A percentile compares a stretch with the other conserved stretches of the same genome.
Conservation (phyloP, 2,329 filamentous ascomycete species). For the Stagonosporopsis tanaceti region DNA sequence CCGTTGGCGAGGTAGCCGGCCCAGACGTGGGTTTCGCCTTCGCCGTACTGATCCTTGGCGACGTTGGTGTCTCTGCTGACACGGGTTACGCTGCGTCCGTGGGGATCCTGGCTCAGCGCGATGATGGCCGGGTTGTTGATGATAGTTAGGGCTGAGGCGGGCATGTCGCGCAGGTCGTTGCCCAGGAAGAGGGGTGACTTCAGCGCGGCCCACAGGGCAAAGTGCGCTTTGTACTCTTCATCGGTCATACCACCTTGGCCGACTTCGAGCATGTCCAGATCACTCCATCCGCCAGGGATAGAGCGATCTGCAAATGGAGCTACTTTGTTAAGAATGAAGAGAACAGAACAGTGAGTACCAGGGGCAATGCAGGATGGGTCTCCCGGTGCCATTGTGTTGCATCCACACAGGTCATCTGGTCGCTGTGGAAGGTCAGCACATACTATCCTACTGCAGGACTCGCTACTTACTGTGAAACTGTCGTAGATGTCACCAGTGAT, state of each 20-base stretch:
- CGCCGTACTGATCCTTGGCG: conserved; percentile 33
- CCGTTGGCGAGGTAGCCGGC: conserved; percentile 32
- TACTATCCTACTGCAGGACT: not conserved
- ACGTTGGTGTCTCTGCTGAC: conserved; percentile 30
- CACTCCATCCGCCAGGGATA: conserved; percentile 42
- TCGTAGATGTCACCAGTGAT: conserved; percentile 44
- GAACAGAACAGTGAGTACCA: conserved; percentile 38
- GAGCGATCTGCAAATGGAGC: conserved; percentile 37
- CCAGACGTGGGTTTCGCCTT: conserved; percentile 39
- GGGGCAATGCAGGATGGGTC: conserved; percentile 37
- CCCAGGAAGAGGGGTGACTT: conserved; percentile 56
- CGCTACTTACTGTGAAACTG: conserved; percentile 28
- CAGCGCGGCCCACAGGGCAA: conserved; percentile 53
- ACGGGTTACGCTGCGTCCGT: conserved; percentile 33
- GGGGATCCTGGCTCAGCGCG: conserved; percentile 36
- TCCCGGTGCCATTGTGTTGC: conserved; percentile 35
- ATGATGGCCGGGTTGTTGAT: conserved; percentile 48
- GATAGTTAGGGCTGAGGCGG: conserved; percentile 51
- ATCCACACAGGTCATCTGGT: conserved; percentile 38
- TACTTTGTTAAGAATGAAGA: conserved; percentile 43
- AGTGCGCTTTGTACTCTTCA: conserved; percentile 49
- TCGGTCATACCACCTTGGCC: conserved; percentile 41
- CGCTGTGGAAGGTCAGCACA: conserved; percentile 18
- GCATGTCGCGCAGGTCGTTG: conserved; percentile 50
- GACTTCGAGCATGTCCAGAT: conserved; percentile 44